phyloP scores from a whole-genome alignment of 176 grass and related monocot genomes.

The Carex littledalei region DNA sequence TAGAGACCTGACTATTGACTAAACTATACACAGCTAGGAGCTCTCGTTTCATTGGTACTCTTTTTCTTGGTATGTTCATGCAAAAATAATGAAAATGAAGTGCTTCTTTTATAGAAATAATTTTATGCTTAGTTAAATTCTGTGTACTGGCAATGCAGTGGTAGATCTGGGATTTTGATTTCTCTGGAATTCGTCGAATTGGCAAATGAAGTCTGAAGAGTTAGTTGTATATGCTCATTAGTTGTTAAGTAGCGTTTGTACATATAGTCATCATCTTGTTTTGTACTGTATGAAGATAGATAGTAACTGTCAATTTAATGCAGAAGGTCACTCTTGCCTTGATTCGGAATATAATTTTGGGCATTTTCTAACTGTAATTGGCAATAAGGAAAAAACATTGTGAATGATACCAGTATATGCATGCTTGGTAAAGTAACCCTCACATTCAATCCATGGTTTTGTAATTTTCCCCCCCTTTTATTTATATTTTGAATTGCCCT shows the following conservation, averaged over 20 bases:
- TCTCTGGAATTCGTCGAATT: not conserved
- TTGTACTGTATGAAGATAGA: not conserved
- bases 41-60: not conserved
- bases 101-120: not conserved
- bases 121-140: not conserved
- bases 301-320: not conserved
- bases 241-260: not conserved
- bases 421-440: not conserved
- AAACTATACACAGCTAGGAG: conserved; percentile 1
- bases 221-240: not conserved
- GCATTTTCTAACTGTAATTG: not conserved
- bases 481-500: not conserved
- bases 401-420: not conserved
- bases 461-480: too few relatives aligned
- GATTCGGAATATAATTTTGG: not conserved
- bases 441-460: not conserved
- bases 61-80: not conserved
- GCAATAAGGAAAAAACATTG: not conserved
- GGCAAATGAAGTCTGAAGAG: not conserved
- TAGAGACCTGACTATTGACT: not conserved
- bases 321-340: not conserved
- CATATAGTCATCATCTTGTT: not conserved
- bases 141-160: not conserved
- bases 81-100: not conserved
- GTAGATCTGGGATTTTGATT: not conserved